Conservation (phyloP, 305 asterid species). For the Ajuga reptans region DNA sequence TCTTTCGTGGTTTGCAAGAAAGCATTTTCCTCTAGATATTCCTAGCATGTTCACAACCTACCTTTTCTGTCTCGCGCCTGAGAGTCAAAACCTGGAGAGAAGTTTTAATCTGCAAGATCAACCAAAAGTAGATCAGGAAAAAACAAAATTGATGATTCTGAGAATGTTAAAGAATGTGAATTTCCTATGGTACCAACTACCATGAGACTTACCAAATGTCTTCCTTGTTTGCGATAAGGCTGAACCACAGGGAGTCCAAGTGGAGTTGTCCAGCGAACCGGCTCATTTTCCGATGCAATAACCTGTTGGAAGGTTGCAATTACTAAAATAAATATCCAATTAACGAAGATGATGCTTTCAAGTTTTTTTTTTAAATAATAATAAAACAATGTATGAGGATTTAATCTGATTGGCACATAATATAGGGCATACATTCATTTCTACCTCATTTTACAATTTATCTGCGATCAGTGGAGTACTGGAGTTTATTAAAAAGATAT, state of each 20-base stretch:
- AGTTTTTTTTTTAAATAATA: too few species aligned
- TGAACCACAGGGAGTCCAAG: slow-evolving; percentile 99
- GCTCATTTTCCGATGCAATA: slow-evolving; percentile 76
- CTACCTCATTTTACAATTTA: background rate
- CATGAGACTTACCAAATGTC: slow-evolving; percentile 53
- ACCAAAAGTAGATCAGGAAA: slow-evolving; percentile 10
- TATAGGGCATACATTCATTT: background rate
- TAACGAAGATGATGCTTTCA: background rate
- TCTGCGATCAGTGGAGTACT: slow-evolving; percentile 1
- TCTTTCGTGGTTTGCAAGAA: background rate
- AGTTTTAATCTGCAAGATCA: slow-evolving; percentile 64
- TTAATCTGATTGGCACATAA: background rate
- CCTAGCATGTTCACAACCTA: slow-evolving; percentile 19
- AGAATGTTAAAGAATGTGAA: slow-evolving; percentile 1
- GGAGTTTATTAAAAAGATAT: background rate
- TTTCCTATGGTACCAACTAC: background rate
- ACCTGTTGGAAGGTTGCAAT: slow-evolving; percentile 41
- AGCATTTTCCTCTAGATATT: background rate
- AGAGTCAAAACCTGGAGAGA: slow-evolving; percentile 84
- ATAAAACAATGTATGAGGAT: background rate
- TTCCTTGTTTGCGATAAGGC: slow-evolving; percentile 74
- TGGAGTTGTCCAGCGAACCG: slow-evolving; percentile 94
- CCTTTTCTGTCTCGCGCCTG: slow-evolving; percentile 77
- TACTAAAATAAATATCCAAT: slow-evolving; percentile 15
- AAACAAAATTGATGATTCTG: background rate